These are phyloP conservation scores for Nakaseomyces glabratus DNA, from an alignment of 1,139 yeast genomes.

Conservation along the genomic window DNA sequence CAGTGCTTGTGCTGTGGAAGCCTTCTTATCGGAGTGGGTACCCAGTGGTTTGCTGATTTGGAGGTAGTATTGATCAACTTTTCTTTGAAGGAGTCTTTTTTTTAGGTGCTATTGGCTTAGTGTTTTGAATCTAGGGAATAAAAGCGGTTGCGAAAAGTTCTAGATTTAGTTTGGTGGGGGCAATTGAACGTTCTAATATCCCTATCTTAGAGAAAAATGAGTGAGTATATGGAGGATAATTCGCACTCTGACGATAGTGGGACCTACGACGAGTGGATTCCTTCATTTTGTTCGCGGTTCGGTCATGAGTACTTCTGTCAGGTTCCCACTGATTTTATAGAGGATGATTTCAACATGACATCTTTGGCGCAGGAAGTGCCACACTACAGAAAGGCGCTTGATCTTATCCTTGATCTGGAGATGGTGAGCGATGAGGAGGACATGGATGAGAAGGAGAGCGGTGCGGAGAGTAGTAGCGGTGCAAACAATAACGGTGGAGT, in stretches of 20 bases:
- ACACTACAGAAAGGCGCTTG: slow-evolving; percentile 83
- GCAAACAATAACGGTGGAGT: slow-evolving; percentile 13
- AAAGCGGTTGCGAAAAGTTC: no score
- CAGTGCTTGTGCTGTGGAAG: no score
- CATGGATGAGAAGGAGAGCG: slow-evolving; percentile 17
- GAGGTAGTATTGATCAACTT: no score
- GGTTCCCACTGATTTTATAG: slow-evolving; percentile 86
- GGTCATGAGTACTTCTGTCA: slow-evolving; percentile 94
- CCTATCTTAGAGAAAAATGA: no score
- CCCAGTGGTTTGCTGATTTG: no score
- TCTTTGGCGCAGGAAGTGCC: slow-evolving; percentile 84
- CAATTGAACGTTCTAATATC: no score
- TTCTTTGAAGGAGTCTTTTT: no score
- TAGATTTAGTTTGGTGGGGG: no score
- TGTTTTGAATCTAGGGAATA: no score
- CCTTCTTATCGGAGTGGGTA: no score
- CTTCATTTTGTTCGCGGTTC: slow-evolving; percentile 74
- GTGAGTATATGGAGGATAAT: slow-evolving; percentile 7
- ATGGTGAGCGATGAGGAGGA: slow-evolving; percentile 43
- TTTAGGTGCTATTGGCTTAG: no score
- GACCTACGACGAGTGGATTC: slow-evolving; percentile 68
- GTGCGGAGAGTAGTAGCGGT: slow-evolving; percentile 6
- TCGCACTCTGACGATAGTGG: slow-evolving; percentile 26
- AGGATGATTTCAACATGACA: slow-evolving; percentile 91
- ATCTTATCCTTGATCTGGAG: slow-evolving; percentile 80